Conservation (phyloP, 495 filamentous ascomycete genomes). For the Barbatosphaeria neglecta region DNA sequence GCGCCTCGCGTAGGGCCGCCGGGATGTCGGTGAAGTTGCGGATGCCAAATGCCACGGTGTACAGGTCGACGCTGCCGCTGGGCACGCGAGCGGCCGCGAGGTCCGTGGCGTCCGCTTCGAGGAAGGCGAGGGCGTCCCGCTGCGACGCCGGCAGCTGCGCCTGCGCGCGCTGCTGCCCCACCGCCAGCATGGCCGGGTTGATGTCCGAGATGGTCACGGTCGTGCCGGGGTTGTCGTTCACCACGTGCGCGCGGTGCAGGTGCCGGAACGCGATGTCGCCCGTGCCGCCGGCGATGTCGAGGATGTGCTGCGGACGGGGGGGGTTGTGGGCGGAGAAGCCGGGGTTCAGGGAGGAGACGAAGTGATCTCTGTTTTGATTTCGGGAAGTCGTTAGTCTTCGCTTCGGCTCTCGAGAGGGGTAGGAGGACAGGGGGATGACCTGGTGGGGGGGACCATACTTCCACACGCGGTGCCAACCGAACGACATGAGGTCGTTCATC, state of each 20-base stretch:
- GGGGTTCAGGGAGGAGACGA: constrained; percentile 84
- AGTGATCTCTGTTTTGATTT: constrained; percentile 54
- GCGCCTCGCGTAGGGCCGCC: constrained; percentile 65
- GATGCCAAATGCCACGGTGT: constrained; percentile 96
- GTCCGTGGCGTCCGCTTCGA: constrained; percentile 83
- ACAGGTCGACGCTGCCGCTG: constrained; percentile 63
- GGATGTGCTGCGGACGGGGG: constrained; percentile 52
- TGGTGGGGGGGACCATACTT: constrained; percentile 39
- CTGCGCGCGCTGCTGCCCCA: constrained; percentile 64
- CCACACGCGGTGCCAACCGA: constrained; percentile 93
- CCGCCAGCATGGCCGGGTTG: constrained; percentile 85
- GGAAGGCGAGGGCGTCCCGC: constrained; percentile 51
- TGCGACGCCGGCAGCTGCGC: constrained; percentile 27
- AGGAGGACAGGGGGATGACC: background rate
- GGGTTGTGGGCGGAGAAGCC: constrained; percentile 52
- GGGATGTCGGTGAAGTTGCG: constrained; percentile 89
- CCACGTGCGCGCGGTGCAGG: constrained; percentile 72
- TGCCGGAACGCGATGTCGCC: constrained; percentile 97
- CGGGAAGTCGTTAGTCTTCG: constrained; percentile 2
- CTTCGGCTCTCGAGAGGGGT: background rate
- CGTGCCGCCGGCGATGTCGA: constrained; percentile 94
- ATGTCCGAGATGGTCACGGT: constrained; percentile 88
- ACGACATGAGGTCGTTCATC: constrained; percentile 99
- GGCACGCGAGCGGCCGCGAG: constrained; percentile 47
- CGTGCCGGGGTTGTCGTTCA: constrained; percentile 69